A percentile compares a stretch with the other conserved stretches of the same genome.
These are phyloP conservation scores for Suillus variegatus DNA, from an alignment of 768 basidiomycete genomes.

Conservation along the genomic window DNA sequence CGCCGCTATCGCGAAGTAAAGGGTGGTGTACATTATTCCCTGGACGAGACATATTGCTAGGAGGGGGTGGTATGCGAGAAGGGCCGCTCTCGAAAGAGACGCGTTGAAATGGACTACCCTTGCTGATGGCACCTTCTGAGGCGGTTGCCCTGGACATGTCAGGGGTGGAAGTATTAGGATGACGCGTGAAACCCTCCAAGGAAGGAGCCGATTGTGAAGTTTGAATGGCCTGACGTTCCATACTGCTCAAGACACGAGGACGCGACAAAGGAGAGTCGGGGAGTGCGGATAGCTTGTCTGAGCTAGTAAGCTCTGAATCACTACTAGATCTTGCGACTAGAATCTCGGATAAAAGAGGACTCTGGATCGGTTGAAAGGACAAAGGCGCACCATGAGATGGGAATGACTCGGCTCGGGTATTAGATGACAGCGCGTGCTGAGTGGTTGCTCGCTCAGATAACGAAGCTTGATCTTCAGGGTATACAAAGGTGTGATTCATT, in stretches of 20 bases:
- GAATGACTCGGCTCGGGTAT: neutral
- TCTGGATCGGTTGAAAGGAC: neutral
- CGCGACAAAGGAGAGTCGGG: constrained; percentile 37
- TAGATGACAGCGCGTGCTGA: constrained; percentile 1
- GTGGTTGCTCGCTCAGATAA: constrained; percentile 10
- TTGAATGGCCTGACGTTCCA: constrained; percentile 37
- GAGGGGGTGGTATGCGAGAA: constrained; percentile 36
- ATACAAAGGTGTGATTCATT: constrained; percentile 22
- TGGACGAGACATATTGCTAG: constrained; percentile 26
- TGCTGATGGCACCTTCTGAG: constrained; percentile 41
- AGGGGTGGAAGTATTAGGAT: constrained; percentile 22
- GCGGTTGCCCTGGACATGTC: constrained; percentile 22
- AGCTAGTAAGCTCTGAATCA: constrained; percentile 37
- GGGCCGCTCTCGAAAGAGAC: constrained; percentile 55
- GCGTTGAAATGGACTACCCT: constrained; percentile 49
- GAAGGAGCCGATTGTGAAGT: constrained; percentile 45
- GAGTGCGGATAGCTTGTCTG: constrained; percentile 47
- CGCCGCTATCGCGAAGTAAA: constrained; percentile 19
- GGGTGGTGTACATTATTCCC: constrained; percentile 35
- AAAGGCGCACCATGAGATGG: constrained; percentile 16
- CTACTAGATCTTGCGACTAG: constrained; percentile 3
- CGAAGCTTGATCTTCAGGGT: constrained; percentile 13
- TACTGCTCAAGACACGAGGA: constrained; percentile 34
- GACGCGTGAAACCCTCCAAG: constrained; percentile 27
- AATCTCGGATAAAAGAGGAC: neutral